These are phyloP conservation scores for Cyathus striatus DNA, from an alignment of 768 basidiomycete genomes.

Conservation along the genomic window DNA sequence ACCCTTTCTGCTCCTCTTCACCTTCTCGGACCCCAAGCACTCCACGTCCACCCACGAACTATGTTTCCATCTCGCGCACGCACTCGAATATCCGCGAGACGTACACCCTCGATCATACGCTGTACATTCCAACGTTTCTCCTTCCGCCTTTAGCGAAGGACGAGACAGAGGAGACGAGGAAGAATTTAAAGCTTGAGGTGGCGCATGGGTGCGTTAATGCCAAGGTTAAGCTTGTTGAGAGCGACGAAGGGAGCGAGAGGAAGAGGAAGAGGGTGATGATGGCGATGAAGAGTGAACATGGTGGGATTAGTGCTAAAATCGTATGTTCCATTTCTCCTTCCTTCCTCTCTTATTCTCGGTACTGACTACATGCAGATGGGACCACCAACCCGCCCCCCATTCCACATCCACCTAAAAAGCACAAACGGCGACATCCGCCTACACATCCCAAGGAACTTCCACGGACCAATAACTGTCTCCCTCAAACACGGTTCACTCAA, in stretches of 20 bases:
- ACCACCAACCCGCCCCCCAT: slow-evolving; percentile 12
- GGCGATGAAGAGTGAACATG: slow-evolving; percentile 20
- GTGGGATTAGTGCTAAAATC: slow-evolving; percentile 21
- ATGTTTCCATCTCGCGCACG: slow-evolving; percentile 17
- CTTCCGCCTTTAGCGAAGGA: slow-evolving; percentile 17
- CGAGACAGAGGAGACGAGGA: slow-evolving; percentile 18
- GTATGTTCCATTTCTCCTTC: slow-evolving; percentile 14
- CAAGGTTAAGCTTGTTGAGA: slow-evolving; percentile 14
- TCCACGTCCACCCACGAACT: slow-evolving; percentile 10
- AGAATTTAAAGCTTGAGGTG: slow-evolving; percentile 23
- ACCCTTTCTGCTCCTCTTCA: no score
- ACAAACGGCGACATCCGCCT: slow-evolving; percentile 28
- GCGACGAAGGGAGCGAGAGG: slow-evolving; percentile 4
- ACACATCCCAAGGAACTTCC: slow-evolving; percentile 34
- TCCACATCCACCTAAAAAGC: slow-evolving; percentile 17
- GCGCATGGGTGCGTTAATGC: slow-evolving; percentile 21
- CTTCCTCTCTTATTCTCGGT: slow-evolving; percentile 1
- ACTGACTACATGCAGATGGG: slow-evolving; percentile 1
- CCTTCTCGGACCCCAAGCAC: not conserved
- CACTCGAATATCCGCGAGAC: slow-evolving; percentile 21
- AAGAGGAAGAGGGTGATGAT: slow-evolving; percentile 14
- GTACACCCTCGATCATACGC: slow-evolving; percentile 21
- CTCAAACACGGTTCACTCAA: slow-evolving; percentile 25
- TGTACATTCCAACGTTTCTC: slow-evolving; percentile 19
- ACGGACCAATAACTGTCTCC: slow-evolving; percentile 28